These are phyloP conservation scores for Alternaria metachromatica DNA, from an alignment of 2,329 filamentous ascomycete species.

Conservation along the genomic window DNA sequence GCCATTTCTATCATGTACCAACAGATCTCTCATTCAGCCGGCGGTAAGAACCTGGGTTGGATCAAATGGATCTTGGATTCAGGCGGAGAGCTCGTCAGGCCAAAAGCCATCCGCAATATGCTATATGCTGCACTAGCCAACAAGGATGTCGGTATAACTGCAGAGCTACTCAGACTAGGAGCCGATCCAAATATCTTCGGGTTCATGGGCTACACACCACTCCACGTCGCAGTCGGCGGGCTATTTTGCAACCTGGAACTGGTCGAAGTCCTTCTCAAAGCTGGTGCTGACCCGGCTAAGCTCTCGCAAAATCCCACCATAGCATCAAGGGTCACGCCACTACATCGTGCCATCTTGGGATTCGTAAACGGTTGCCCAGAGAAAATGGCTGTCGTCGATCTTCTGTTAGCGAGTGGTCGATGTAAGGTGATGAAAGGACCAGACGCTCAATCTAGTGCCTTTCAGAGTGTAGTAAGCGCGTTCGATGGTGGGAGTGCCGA, in stretches of 20 bases:
- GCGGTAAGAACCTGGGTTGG: slow-evolving; percentile 16
- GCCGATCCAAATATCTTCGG: slow-evolving; percentile 21
- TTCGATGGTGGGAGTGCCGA: slow-evolving; percentile 6
- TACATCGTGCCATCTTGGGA: slow-evolving; percentile 21
- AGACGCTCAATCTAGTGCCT: slow-evolving; percentile 11
- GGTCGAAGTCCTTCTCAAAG: slow-evolving; percentile 19
- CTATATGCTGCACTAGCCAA: slow-evolving; percentile 20
- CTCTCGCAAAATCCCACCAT: background rate
- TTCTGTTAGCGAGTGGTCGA: slow-evolving; percentile 17
- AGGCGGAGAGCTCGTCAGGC: slow-evolving; percentile 25
- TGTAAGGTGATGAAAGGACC: slow-evolving; percentile 27
- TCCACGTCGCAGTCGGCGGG: slow-evolving; percentile 17
- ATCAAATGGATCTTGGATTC: slow-evolving; percentile 25
- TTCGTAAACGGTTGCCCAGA: slow-evolving; percentile 3
- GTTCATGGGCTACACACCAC: slow-evolving; percentile 17
- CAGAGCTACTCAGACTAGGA: slow-evolving; percentile 17
- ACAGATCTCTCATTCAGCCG: background rate
- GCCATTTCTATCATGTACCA: slow-evolving; percentile 20
- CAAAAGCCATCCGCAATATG: slow-evolving; percentile 21
- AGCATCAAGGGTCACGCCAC: background rate
- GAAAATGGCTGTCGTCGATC: slow-evolving; percentile 21
- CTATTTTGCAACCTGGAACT: slow-evolving; percentile 7
- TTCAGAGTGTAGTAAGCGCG: slow-evolving; percentile 18
- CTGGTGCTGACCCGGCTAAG: slow-evolving; percentile 22
- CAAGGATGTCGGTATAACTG: slow-evolving; percentile 12